These are phyloP conservation scores for Cordyceps farinosa DNA, from an alignment of 2,329 filamentous ascomycete species.

Conservation along the genomic window DNA sequence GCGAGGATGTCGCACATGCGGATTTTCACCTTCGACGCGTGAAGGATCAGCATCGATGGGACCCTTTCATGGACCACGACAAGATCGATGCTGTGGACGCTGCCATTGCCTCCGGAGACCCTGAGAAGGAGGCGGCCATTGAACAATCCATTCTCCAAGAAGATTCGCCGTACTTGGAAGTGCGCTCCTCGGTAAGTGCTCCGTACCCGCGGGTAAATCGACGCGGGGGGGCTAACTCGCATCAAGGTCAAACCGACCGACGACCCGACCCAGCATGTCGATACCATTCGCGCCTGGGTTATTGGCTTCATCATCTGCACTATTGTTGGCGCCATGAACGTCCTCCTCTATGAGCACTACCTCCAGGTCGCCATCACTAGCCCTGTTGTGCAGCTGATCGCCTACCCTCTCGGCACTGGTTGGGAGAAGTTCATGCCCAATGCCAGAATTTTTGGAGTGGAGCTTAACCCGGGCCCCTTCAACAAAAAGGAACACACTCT, in stretches of 20 bases:
- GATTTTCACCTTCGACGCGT: constrained; percentile 12
- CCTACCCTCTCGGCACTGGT: constrained; percentile 32
- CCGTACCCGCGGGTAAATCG: constrained; percentile 29
- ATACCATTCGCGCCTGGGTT: constrained; percentile 58
- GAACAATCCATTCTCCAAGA: constrained; percentile 44
- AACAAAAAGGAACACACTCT: constrained; percentile 48
- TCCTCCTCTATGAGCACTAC: constrained; percentile 32
- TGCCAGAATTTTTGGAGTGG: constrained; percentile 27
- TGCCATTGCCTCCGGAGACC: constrained; percentile 38
- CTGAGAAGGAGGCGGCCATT: constrained; percentile 39
- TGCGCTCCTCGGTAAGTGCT: constrained; percentile 26
- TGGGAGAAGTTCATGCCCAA: constrained; percentile 34
- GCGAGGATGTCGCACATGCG: not conserved
- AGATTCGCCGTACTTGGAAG: constrained; percentile 53
- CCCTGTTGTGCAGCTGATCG: constrained; percentile 45
- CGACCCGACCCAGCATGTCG: constrained; percentile 29
- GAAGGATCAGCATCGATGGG: constrained; percentile 41
- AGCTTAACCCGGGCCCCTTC: constrained; percentile 40
- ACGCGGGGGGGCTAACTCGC: not conserved
- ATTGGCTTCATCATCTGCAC: constrained; percentile 57
- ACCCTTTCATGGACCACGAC: constrained; percentile 50
- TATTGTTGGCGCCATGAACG: constrained; percentile 53
- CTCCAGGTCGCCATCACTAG: constrained; percentile 28
- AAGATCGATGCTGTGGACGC: constrained; percentile 48
- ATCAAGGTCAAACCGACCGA: constrained; percentile 13